Evolutionary conservation across 768 basidiomycete genomes (phyloP).

Genomic region (Lentinula sp.): DNA sequence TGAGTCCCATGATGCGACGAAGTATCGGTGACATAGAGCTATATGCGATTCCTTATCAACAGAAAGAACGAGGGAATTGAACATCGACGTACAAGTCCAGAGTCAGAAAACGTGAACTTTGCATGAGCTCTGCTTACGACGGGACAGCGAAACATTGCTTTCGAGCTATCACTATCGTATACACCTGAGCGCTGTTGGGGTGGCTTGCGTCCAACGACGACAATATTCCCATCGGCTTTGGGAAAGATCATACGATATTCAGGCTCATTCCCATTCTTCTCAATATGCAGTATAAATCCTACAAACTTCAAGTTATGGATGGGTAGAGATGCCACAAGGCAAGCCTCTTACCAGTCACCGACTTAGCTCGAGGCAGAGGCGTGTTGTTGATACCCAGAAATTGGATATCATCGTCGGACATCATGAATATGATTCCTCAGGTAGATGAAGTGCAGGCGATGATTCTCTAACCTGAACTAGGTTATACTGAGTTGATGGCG

Average conservation of each 20-base stretch:
- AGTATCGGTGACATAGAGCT: conserved; percentile 65
- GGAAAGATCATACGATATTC: conserved; percentile 45
- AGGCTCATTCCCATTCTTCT: conserved; percentile 39
- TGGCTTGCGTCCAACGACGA: conserved; percentile 67
- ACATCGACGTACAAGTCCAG: conserved; percentile 50
- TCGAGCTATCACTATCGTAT: conserved; percentile 33
- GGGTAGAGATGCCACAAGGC: conserved; percentile 9
- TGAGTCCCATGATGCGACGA: conserved; percentile 76
- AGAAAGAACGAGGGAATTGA: conserved; percentile 7
- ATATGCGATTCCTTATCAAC: conserved; percentile 19
- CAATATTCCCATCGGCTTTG: conserved; percentile 40
- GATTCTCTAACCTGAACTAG: neutral
- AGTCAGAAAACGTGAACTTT: conserved; percentile 67
- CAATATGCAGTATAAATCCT: conserved; percentile 60
- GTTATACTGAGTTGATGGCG: neutral
- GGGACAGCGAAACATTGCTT: conserved; percentile 66
- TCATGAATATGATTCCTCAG: neutral
- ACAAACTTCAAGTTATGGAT: conserved; percentile 12
- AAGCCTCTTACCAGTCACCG: conserved; percentile 37
- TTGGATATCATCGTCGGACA: conserved; percentile 57
- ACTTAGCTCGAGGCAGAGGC: conserved; percentile 19
- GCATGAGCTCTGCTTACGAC: conserved; percentile 79
- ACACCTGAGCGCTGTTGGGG: conserved; percentile 33
- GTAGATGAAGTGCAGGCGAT: neutral
- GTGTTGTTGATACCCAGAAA: conserved; percentile 44